Base-by-base conservation (phyloP, 306 rosid species). In the Vachellia pachyceras region DNA sequence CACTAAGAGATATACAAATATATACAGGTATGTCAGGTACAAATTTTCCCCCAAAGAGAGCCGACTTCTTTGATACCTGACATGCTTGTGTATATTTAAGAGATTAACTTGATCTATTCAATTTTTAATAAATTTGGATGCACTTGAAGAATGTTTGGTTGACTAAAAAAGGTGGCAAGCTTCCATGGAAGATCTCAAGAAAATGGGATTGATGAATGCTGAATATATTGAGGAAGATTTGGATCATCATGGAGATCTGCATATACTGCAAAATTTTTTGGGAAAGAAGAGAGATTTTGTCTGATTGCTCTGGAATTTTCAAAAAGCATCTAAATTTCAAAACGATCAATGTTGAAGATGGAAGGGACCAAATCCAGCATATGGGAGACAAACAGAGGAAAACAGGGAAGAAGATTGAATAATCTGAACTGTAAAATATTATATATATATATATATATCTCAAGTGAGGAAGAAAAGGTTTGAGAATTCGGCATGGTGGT, bases 301-400 rank as follows among this genome's bases (percentile, higher is more conserved):
- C 84, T 63, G 5, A 78, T 83, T 66, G 73, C 74, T 75, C 72
- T 61, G 8, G 69, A 42, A 7, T 42, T 67, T 80, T 68, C 75
- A 49, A 63, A 46, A 86, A 29, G 33, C 33, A 29, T 18, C 49
- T 67, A 8, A 67, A 40, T 68, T 68, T 68, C 73, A 68, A 40
- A 39, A 7, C 6, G 50, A n/a, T n/a, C n/a, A n/a, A n/a, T 41
- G 52, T 5, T 40, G 50, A 79, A 75, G 75, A 35, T 45, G 69
- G 73, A 23, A 73, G 75, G 70, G 84, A 80, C 68, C 57, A 69
- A 52, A 47, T 47, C 77, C 52, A 45, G 60, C 49, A 41, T 57
- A 50, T 42, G 84, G 85, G 83, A 78, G 87, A 87, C 90, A 87
- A 44, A 49, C 47, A 81, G 83, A 86, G 87, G 89, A 85, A 88